phyloP scores from a whole-genome alignment of 108 stramenopile species.

The Cyclotella cryptica region DNA sequence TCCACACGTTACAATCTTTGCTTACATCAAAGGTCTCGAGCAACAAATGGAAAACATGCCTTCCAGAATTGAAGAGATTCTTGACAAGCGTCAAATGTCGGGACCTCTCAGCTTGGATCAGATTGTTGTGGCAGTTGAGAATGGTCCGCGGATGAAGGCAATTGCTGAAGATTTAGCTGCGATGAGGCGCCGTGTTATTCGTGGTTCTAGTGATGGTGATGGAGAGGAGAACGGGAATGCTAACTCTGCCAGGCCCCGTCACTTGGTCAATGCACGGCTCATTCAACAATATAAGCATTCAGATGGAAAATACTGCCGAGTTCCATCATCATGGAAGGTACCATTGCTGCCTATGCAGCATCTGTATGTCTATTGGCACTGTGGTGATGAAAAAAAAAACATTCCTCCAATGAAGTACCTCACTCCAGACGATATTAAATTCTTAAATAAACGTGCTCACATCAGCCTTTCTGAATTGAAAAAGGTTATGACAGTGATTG shows the following conservation, averaged over 20 bases:
- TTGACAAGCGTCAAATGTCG: not conserved
- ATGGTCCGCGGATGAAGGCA: not conserved
- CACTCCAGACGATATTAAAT: not conserved
- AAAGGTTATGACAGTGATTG: not conserved
- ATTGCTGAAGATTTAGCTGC: not conserved
- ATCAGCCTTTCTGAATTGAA: not conserved
- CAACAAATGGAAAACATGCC: not conserved
- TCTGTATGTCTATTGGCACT: not conserved
- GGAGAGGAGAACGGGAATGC: not conserved
- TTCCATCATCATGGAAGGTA: not conserved
- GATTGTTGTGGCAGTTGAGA: not conserved
- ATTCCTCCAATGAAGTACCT: not conserved
- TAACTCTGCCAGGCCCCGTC: too few species aligned
- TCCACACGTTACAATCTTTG: conserved; percentile 10
- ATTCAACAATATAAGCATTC: not conserved
- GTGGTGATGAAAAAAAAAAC: not conserved
- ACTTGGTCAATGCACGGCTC: not conserved
- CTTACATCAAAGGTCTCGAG: not conserved
- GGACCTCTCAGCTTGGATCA: conserved; percentile 1
- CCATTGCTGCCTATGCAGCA: not conserved
- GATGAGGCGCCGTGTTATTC: not conserved
- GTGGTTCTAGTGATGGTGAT: not conserved
- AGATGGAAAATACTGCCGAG: conserved; percentile 2
- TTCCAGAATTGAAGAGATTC: not conserved
- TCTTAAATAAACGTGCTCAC: not conserved